phyloP scores from a whole-genome alignment of 345 rosid genomes.

The Citrus reticulata region DNA sequence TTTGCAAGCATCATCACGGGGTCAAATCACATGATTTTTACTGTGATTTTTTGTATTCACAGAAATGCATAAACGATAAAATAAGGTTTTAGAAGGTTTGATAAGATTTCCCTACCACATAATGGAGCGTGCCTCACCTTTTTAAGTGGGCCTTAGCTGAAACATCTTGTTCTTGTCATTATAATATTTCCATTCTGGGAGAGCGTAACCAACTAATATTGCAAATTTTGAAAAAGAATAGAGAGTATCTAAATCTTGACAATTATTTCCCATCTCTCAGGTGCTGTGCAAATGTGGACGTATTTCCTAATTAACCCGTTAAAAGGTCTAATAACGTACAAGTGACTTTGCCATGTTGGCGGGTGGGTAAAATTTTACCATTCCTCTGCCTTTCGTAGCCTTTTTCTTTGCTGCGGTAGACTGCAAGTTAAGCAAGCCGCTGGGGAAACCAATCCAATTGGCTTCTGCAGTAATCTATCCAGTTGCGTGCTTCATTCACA shows the following conservation, averaged over 20 bases:
- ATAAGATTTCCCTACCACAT: conserved; percentile 31
- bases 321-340: background rate
- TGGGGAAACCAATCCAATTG: conserved; percentile 13
- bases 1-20: background rate
- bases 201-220: background rate
- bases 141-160: conserved; percentile 26
- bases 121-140: conserved; percentile 10
- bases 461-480: conserved; percentile 20
- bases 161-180: conserved; percentile 10
- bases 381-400: conserved; percentile 13
- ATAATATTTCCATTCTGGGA: conserved; percentile 8
- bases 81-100: conserved; percentile 12
- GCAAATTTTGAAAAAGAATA: background rate
- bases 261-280: conserved; percentile 5
- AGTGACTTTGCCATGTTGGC: background rate
- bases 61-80: background rate
- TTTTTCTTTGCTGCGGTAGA: conserved; percentile 29
- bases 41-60: background rate
- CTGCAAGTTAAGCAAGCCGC: conserved; percentile 55
- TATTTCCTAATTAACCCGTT: background rate
- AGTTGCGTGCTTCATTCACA: conserved; percentile 39
- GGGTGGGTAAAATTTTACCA: background rate
- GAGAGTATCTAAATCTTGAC: background rate
- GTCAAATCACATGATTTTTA: conserved; percentile 1
- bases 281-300: conserved; percentile 2